Evolutionary conservation across 2,329 filamentous ascomycete genomes (phyloP), one percentile per base, ranked within the genome.

Genomic region (Amylocarpus encephaloides): DNA sequence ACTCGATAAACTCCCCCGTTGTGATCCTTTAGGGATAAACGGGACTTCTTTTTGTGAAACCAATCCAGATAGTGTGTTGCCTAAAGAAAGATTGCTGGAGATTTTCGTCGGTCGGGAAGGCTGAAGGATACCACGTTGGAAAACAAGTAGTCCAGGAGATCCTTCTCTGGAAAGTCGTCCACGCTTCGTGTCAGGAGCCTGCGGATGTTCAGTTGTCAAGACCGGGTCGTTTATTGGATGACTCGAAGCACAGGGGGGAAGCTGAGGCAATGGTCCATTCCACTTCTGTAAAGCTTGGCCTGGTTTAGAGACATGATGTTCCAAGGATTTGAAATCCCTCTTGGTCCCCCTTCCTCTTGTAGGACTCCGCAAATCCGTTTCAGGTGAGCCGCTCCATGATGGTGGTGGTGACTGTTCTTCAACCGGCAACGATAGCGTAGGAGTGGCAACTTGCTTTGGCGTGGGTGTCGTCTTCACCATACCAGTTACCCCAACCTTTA

Each of bases 401-500:
- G 19, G 43, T 4, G 34, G 35, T 48, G 40, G 18, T 3, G 39
- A 41, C n/a, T n/a, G n/a, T 13, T 22, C 36, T 35, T 13, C 16
- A 2, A 12, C 18, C 38, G 9, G 43, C 15, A 7, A 12, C 9
- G 15, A 16, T n/a, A n/a, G 11, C 41, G 34, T 22, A 32, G n/a
- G 12, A 6, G 9, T 13, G 13, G 22, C 22, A 18, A 11, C 15
- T 7, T 34, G 43, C 30, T 34, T 44, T 39, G 46, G 22, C 30
- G 7, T 26, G 22, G 22, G 22, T 46, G 49, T 12, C 18, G 16
- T 1, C 55, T 38, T 51, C 6, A 46, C 43, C 2, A 60, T 36
- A 10, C 51, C 32, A 1, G 50, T 49, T 7, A 51, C 49, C 13
- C 54, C 53, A 26, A 53, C 26, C n/a, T 36, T 65, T 4, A 66